Base-by-base conservation (phyloP, 208 protist genomes). In the Angomonas ambiguus region DNA sequence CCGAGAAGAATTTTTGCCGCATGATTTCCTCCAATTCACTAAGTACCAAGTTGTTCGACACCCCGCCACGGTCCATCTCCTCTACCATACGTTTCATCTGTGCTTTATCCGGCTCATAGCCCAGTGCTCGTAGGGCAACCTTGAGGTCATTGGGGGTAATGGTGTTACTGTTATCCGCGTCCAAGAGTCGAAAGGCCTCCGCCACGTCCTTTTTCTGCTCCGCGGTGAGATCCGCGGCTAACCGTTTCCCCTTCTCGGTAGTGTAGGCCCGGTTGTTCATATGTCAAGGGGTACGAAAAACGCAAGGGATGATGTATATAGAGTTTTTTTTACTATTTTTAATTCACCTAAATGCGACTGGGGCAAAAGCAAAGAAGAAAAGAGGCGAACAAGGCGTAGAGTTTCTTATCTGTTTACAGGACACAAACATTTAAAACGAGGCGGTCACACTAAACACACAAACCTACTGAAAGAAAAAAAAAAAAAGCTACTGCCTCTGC, bases 161-260 rank as follows among this genome's bases (percentile, higher is more conserved):
- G 24, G 77, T 89, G 60, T 96, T 96, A 2, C 78, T 83, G n/a
- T 92, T 88, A 20, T 98, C 94, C 42, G 91, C 89, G 74, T 99
- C 97, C 13, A 99, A 91, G 16, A 98, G 83, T 51, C 96, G 88
- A 59, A 99, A 99, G 3, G 97, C 97, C 72, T 98, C 96, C 11
- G 82, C 79, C 33, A 98, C 96, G 76, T 97, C 93, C 61, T 74
- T 78, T 74, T 91, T 87, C 57, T 97, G 93, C 67, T 91, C 83
- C 25, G 82, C 75, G 16, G 91, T 92, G 55, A 97, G 63, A 27
- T 97, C 91, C 11, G 78, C 82, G 24, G 83, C 76, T 20, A 97
- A 79, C 0, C 89, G 80, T 51, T 87, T 71, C 41, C 75, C 80
- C 41, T 76, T 69, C 0, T 76, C 69, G 0, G 79, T 83, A 0